These are phyloP conservation scores for Lipomyces yamanashiensis DNA, from an alignment of 805 yeast species.

Conservation along the genomic window DNA sequence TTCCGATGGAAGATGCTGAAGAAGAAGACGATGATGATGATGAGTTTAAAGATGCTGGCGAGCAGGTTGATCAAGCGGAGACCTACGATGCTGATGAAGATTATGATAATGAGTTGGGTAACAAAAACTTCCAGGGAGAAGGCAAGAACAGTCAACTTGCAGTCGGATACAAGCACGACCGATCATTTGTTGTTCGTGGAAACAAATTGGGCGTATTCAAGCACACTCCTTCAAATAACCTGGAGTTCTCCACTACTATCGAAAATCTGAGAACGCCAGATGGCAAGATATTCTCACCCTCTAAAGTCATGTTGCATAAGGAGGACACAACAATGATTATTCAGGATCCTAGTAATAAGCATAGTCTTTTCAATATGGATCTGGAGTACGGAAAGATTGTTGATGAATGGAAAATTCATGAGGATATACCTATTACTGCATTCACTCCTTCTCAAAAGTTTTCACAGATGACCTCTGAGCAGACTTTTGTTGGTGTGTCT, in stretches of 20 bases:
- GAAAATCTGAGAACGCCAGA: conserved; percentile 57
- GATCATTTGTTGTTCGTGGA: conserved; percentile 81
- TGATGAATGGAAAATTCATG: conserved; percentile 77
- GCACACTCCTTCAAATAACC: conserved; percentile 52
- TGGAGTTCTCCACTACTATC: conserved; percentile 72
- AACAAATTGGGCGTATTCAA: conserved; percentile 80
- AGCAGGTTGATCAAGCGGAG: conserved; percentile 14
- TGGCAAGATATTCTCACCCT: conserved; percentile 60
- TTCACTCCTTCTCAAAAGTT: conserved; percentile 76
- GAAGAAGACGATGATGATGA: conserved; percentile 49
- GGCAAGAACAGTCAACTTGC: conserved; percentile 67
- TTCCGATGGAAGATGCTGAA: conserved; percentile 45
- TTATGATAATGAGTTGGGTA: conserved; percentile 50
- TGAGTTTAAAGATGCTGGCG: conserved; percentile 26
- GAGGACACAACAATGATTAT: conserved; percentile 72
- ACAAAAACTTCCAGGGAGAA: conserved; percentile 44
- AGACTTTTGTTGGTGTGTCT: conserved; percentile 73
- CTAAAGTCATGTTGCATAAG: conserved; percentile 74
- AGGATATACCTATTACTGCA: conserved; percentile 54
- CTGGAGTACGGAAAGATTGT: conserved; percentile 76
- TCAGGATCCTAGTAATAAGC: conserved; percentile 55
- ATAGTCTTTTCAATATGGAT: conserved; percentile 72
- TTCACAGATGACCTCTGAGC: conserved; percentile 73
- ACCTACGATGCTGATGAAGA: conserved; percentile 40
- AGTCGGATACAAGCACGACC: conserved; percentile 69